Conservation (phyloP, 257 asterid species). For the Echites panduratus region DNA sequence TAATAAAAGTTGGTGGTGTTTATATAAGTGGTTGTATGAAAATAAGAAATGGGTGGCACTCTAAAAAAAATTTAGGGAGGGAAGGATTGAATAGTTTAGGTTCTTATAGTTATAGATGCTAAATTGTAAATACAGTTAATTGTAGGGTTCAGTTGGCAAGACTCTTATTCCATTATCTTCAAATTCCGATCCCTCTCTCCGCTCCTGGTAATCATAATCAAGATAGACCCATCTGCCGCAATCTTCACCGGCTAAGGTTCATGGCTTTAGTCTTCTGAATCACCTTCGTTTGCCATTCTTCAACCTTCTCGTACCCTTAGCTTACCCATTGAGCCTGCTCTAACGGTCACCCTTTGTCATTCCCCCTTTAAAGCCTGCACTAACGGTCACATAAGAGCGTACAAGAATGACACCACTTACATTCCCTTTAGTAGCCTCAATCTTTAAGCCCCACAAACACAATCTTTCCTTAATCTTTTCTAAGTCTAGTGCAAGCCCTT, state of each 20-base stretch:
- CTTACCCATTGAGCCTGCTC: neutral
- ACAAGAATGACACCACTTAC: constrained; percentile 59
- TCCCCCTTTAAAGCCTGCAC: neutral
- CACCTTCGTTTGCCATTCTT: neutral
- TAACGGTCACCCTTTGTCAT: neutral
- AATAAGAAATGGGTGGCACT: no score
- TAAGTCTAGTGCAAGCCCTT: constrained; percentile 19
- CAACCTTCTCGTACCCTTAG: neutral
- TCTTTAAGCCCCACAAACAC: constrained; percentile 41
- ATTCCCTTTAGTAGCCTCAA: constrained; percentile 58
- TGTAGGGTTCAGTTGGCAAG: neutral
- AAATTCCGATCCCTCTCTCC: neutral
- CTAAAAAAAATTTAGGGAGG: no score
- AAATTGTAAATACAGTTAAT: neutral
- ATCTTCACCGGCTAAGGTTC: neutral
- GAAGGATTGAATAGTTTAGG: no score
- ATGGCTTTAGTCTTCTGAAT: neutral
- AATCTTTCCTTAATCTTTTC: constrained; percentile 34
- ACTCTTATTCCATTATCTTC: neutral
- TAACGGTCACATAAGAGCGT: neutral
- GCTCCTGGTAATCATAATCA: neutral
- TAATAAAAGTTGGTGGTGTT: no score
- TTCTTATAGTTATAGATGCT: no score
- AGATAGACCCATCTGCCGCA: neutral
- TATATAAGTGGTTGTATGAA: no score